These are phyloP conservation scores for Sindora glabra DNA, from an alignment of 306 rosid species.

Conservation along the genomic window DNA sequence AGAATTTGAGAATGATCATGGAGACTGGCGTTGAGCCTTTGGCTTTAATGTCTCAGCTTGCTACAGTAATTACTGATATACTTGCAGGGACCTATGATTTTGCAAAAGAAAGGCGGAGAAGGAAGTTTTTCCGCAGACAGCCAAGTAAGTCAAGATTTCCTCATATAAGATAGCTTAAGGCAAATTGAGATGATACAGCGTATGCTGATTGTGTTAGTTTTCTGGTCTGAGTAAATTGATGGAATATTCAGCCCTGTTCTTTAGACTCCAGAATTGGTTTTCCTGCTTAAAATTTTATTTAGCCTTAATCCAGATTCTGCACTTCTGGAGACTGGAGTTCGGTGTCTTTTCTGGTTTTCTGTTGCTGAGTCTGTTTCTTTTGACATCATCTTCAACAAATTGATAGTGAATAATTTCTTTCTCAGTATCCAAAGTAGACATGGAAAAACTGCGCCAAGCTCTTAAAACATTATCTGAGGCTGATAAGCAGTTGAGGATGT, in stretches of 20 bases:
- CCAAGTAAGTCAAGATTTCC: conserved; percentile 49
- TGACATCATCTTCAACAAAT: conserved; percentile 12
- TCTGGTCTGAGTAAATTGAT: not conserved
- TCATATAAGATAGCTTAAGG: not conserved
- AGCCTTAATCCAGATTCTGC: not conserved
- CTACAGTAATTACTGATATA: conserved; percentile 93
- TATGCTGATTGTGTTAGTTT: not conserved
- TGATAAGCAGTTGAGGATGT: conserved; percentile 91
- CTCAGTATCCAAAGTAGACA: conserved; percentile 85
- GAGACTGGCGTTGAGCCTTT: conserved; percentile 95
- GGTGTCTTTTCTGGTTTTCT: not conserved
- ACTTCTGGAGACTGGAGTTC: not conserved
- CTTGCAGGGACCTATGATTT: conserved; percentile 92
- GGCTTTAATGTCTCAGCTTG: conserved; percentile 95
- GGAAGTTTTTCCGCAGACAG: conserved; percentile 86
- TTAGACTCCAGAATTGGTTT: not conserved
- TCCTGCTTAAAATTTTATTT: too few species aligned
- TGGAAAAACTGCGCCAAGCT: conserved; percentile 99
- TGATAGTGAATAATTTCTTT: conserved; percentile 2
- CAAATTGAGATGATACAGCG: not conserved
- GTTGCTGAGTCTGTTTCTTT: too few species aligned
- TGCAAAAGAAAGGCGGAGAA: conserved; percentile 62
- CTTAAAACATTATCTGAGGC: conserved; percentile 91
- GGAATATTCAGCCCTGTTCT: conserved; percentile 6
- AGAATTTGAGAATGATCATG: conserved; percentile 88